Conservation (phyloP, 768 basidiomycete species). For the Daedaleopsis nitida region DNA sequence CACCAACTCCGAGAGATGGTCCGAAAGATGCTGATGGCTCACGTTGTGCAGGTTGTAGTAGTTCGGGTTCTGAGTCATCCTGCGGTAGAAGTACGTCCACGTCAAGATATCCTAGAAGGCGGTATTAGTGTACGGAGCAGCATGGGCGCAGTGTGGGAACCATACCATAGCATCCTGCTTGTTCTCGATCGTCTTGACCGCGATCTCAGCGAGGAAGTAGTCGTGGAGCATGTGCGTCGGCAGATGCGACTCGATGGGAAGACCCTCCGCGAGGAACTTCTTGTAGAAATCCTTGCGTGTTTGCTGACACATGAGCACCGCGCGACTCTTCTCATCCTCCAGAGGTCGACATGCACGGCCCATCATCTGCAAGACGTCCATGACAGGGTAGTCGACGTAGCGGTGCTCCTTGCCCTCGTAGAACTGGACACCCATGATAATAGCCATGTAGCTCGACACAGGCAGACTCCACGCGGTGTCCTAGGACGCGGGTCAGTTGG, state of each 20-base stretch:
- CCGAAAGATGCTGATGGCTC: slow-evolving; percentile 92
- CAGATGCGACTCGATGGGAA: slow-evolving; percentile 95
- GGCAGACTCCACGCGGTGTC: slow-evolving; percentile 97
- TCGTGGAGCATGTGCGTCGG: slow-evolving; percentile 91
- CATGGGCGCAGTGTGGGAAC: neutral
- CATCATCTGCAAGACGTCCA: slow-evolving; percentile 99
- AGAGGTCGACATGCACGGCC: slow-evolving; percentile 92
- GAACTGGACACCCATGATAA: slow-evolving; percentile 98
- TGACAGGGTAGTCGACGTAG: slow-evolving; percentile 97
- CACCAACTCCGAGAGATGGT: slow-evolving; percentile 94
- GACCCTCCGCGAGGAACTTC: slow-evolving; percentile 95
- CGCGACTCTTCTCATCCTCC: slow-evolving; percentile 88
- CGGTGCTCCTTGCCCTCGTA: slow-evolving; percentile 98
- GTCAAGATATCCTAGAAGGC: slow-evolving; percentile 85
- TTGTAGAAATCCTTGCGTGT: slow-evolving; percentile 99
- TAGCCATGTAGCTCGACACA: slow-evolving; percentile 93
- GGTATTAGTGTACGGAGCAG: neutral
- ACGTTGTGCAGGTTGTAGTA: slow-evolving; percentile 95
- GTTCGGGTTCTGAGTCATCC: slow-evolving; percentile 97
- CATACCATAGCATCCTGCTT: slow-evolving; percentile 94
- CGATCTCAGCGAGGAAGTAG: slow-evolving; percentile 97
- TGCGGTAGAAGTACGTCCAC: slow-evolving; percentile 98
- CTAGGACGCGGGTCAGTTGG: slow-evolving; percentile 37
- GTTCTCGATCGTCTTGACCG: slow-evolving; percentile 98
- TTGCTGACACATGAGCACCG: slow-evolving; percentile 96